Evolutionary conservation across 768 basidiomycete species (phyloP).

Genomic region (Mycena rebaudengoi): DNA sequence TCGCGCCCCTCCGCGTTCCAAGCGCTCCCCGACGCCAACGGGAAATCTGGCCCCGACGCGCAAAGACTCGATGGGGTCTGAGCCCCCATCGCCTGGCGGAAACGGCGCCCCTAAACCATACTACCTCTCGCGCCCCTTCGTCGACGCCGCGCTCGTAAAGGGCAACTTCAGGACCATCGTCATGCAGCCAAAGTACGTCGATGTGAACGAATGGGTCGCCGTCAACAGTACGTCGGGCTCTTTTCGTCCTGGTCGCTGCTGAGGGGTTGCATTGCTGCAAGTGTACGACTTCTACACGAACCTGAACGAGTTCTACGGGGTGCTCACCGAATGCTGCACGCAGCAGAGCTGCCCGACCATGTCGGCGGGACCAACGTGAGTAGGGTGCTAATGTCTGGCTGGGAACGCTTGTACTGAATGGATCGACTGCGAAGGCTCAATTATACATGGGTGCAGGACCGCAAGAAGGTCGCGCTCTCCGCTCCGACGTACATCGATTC

Average conservation of each 20-base stretch:
- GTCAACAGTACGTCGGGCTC: constrained; percentile 82
- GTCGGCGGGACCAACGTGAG: constrained; percentile 88
- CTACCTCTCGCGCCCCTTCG: constrained; percentile 94
- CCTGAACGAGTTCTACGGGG: constrained; percentile 96
- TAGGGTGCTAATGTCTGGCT: too few relatives aligned
- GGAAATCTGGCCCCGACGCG: constrained; percentile 34
- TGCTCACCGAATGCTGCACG: constrained; percentile 93
- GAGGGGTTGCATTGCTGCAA: constrained; percentile 38
- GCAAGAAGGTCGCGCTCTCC: constrained; percentile 86
- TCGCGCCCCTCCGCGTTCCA: constrained; percentile 38
- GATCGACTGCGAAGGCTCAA: constrained; percentile 65
- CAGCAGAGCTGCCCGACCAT: constrained; percentile 90
- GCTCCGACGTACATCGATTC: constrained; percentile 98
- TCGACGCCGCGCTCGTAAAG: constrained; percentile 94
- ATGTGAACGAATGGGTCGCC: constrained; percentile 97
- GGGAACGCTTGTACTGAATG: background rate
- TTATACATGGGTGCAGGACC: constrained; percentile 93
- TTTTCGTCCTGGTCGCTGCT: background rate
- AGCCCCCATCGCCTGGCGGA: constrained; percentile 50
- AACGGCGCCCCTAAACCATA: constrained; percentile 63
- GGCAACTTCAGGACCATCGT: constrained; percentile 99
- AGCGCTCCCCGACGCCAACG: constrained; percentile 48
- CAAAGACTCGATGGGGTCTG: constrained; percentile 45
- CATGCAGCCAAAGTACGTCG: constrained; percentile 93
- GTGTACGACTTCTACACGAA: constrained; percentile 99